A percentile compares a stretch with the other conserved stretches of the same genome.
Evolutionary conservation across 2,329 filamentous ascomycete genomes (phyloP).

Genomic region (Fusarium nygamai): DNA sequence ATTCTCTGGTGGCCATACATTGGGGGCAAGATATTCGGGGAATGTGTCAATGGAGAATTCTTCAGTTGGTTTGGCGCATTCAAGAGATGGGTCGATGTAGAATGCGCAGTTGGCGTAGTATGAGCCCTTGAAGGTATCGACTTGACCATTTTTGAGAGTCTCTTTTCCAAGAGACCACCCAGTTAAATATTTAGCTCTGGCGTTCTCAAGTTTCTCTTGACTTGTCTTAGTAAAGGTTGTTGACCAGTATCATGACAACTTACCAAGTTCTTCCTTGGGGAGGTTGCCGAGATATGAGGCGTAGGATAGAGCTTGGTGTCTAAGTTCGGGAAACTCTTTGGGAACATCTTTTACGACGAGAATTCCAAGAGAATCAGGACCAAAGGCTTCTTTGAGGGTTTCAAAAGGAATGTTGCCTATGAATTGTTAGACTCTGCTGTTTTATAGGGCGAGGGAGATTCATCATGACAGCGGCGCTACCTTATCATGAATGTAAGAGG

Average conservation of each 20-base stretch:
- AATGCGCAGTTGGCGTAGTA: slow-evolving; percentile 88
- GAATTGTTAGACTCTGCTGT: slow-evolving; percentile 8
- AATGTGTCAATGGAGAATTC: slow-evolving; percentile 71
- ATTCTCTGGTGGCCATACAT: slow-evolving; percentile 81
- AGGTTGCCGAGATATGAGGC: slow-evolving; percentile 90
- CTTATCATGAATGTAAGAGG: slow-evolving; percentile 18
- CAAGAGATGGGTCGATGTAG: slow-evolving; percentile 71
- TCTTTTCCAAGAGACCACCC: slow-evolving; percentile 87
- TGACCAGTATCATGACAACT: slow-evolving; percentile 24
- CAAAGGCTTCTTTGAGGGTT: slow-evolving; percentile 82
- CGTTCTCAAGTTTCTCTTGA: slow-evolving; percentile 66
- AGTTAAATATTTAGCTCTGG: slow-evolving; percentile 70
- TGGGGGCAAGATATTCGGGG: slow-evolving; percentile 88
- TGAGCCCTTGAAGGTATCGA: slow-evolving; percentile 83
- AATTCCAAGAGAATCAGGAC: slow-evolving; percentile 89
- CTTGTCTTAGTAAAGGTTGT: neutral
- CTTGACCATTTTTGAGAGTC: slow-evolving; percentile 78
- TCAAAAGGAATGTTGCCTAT: slow-evolving; percentile 74
- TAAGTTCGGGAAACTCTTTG: slow-evolving; percentile 73
- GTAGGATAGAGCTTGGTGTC: slow-evolving; percentile 81
- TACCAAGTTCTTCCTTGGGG: slow-evolving; percentile 75
- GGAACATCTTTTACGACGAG: slow-evolving; percentile 92
- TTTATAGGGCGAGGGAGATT: neutral
- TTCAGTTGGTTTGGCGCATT: slow-evolving; percentile 68
- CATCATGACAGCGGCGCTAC: slow-evolving; percentile 7